phyloP scores from a whole-genome alignment of 345 rosid species.

The Rhodomyrtus tomentosa region DNA sequence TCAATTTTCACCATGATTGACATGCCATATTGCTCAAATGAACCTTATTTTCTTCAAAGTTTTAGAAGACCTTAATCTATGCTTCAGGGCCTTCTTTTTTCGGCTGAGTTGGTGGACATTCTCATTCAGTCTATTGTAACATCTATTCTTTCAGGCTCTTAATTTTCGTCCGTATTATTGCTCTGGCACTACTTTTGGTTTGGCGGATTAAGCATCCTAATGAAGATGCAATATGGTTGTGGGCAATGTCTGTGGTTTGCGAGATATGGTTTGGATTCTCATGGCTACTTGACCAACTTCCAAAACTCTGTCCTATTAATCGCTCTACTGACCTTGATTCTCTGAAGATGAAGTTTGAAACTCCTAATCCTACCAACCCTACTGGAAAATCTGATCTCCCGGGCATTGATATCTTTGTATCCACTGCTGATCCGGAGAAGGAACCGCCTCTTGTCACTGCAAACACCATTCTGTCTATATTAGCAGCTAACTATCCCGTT shows the following conservation, averaged over 20 bases:
- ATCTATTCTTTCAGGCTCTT: conserved; percentile 8
- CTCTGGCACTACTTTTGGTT: conserved; percentile 7
- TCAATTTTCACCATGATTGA: neutral
- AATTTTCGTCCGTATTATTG: conserved; percentile 8
- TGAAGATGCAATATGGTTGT: conserved; percentile 21
- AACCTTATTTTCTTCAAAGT: neutral
- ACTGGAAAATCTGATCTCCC: conserved; percentile 21
- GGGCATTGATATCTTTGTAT: conserved; percentile 12
- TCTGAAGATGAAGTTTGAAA: conserved; percentile 14
- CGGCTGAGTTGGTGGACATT: neutral
- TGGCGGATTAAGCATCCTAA: conserved; percentile 21
- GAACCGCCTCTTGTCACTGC: conserved; percentile 15
- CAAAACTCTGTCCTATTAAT: conserved; percentile 17
- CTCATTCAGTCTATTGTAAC: neutral
- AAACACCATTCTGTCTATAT: conserved; percentile 13
- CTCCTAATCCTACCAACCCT: conserved; percentile 3
- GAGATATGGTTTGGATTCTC: conserved; percentile 20
- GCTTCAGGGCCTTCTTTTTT: neutral
- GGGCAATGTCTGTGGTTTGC: conserved; percentile 21
- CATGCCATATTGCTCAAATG: neutral
- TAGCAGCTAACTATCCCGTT: conserved; percentile 21
- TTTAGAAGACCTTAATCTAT: neutral
- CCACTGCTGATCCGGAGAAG: conserved; percentile 15
- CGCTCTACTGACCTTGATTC: conserved; percentile 8
- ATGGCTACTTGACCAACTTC: conserved; percentile 14